These are phyloP conservation scores for Kwoniella pini DNA, from an alignment of 768 basidiomycete species.

Conservation along the genomic window DNA sequence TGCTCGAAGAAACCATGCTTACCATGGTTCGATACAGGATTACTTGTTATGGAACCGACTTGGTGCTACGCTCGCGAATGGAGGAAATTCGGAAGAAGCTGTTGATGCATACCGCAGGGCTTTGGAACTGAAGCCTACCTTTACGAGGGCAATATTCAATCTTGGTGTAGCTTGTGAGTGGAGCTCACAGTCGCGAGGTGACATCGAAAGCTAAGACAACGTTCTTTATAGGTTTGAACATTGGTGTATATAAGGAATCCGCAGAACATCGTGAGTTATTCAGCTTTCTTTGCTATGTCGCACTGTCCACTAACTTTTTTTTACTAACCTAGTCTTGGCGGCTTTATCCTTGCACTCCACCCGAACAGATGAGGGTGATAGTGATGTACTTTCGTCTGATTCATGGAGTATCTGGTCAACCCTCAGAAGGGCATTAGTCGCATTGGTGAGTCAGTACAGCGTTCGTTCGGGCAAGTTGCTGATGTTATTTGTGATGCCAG, in stretches of 20 bases:
- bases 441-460: conserved; percentile 68
- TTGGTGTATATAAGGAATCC: conserved; percentile 91
- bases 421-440: conserved; percentile 72
- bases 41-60: conserved; percentile 94
- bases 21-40: conserved; percentile 63
- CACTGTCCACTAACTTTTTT: neutral
- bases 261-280: conserved; percentile 71
- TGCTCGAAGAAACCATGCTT: too few relatives aligned
- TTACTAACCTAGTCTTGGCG: conserved; percentile 39
- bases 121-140: conserved; percentile 84
- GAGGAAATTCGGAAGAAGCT: conserved; percentile 90
- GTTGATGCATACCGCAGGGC: conserved; percentile 75
- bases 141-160: conserved; percentile 96
- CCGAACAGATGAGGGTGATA: neutral
- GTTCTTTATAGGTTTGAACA: conserved; percentile 73
- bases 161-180: conserved; percentile 93
- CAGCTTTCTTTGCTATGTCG: neutral
- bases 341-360: conserved; percentile 44
- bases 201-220: neutral
- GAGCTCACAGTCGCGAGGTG: too few relatives aligned
- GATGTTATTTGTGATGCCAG: conserved; percentile 56
- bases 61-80: conserved; percentile 92
- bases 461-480: too few relatives aligned
- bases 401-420: conserved; percentile 90
- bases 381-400: conserved; percentile 60